Conservation (phyloP, 2,329 filamentous ascomycete species). For the Penicillium sp. region DNA sequence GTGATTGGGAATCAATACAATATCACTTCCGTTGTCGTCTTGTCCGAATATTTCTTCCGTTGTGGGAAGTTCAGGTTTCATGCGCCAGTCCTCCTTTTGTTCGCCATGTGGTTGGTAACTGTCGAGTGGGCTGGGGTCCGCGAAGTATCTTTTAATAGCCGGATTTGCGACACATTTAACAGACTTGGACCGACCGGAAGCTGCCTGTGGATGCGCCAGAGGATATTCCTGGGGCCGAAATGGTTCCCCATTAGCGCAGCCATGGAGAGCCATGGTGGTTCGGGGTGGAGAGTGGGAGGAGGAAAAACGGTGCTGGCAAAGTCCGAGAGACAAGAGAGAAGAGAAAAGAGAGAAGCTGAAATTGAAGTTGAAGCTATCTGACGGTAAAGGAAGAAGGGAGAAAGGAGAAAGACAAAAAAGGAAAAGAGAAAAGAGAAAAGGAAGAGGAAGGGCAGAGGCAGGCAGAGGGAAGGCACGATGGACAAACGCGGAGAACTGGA, state of each 20-base stretch:
- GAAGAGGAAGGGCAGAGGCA: neutral
- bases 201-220: neutral
- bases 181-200: neutral
- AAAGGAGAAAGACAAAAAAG: neutral
- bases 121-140: too few species aligned
- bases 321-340: too few species aligned
- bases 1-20: slow-evolving; percentile 53
- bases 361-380: neutral
- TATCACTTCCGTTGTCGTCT: slow-evolving; percentile 23
- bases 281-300: neutral
- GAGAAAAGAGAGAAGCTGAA: neutral
- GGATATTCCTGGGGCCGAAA: neutral
- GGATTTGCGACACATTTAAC: neutral
- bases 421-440: neutral
- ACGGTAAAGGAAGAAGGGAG: neutral
- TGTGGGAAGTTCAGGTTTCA: slow-evolving; percentile 46
- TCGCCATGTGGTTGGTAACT: neutral
- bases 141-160: neutral
- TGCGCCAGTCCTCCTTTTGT: slow-evolving; percentile 35
- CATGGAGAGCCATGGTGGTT: neutral
- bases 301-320: too few species aligned
- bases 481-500: too few species aligned
- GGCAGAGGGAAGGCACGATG: neutral
- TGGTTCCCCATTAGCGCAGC: neutral
- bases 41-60: slow-evolving; percentile 42